These are phyloP conservation scores for Colletotrichum sojae DNA, from an alignment of 2,329 filamentous ascomycete genomes.

Conservation along the genomic window DNA sequence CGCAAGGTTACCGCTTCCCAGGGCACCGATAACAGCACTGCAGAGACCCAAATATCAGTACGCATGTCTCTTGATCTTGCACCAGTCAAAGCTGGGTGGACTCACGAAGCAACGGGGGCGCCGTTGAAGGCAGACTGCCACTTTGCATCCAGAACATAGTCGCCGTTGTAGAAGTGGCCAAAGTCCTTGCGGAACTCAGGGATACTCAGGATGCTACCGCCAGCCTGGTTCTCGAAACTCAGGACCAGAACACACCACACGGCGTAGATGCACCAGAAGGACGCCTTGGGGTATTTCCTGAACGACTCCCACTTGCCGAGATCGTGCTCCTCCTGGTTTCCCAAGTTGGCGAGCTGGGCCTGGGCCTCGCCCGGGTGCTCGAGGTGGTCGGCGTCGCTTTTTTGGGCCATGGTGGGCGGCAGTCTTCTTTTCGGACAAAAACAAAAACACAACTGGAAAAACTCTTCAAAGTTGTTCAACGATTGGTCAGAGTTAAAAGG, in stretches of 20 bases:
- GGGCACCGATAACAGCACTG: constrained; percentile 47
- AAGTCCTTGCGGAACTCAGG: constrained; percentile 62
- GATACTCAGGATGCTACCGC: constrained; percentile 58
- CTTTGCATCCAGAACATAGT: constrained; percentile 56
- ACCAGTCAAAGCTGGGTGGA: background rate
- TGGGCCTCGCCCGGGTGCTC: constrained; percentile 16
- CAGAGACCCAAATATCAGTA: too few species aligned
- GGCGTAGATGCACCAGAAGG: constrained; percentile 54
- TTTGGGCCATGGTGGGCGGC: constrained; percentile 16
- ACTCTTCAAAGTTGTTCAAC: background rate
- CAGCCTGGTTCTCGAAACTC: constrained; percentile 58
- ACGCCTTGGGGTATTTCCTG: constrained; percentile 46
- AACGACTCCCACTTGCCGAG: constrained; percentile 43
- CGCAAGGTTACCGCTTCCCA: constrained; percentile 49
- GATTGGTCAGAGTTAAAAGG: too few species aligned
- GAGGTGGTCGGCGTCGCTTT: constrained; percentile 19
- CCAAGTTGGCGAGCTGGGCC: constrained; percentile 40
- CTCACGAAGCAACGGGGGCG: constrained; percentile 55
- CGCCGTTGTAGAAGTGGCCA: constrained; percentile 51
- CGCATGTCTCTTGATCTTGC: too few species aligned
- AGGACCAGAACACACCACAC: constrained; percentile 57
- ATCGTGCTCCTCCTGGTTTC: constrained; percentile 48
- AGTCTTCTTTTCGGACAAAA: background rate
- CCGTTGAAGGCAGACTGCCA: constrained; percentile 62
- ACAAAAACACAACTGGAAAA: background rate